Evolutionary conservation across 345 rosid species (phyloP).

Genomic region (Adansonia digitata): DNA sequence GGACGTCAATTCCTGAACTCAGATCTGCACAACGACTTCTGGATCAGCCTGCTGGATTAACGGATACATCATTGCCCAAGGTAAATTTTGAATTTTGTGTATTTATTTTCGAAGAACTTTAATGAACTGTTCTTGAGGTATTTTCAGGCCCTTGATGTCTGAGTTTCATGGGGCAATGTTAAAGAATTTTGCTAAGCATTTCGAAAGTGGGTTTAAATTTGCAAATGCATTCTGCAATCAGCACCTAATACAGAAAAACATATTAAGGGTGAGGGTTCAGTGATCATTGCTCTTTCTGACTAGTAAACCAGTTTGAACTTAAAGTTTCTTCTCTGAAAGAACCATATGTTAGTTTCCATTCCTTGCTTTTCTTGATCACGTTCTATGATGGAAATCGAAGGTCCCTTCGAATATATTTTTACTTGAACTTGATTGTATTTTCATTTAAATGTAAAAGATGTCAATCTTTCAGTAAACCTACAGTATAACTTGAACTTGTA

Average conservation of each 20-base stretch:
- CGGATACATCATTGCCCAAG: conserved; percentile 42
- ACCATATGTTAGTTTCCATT: background rate
- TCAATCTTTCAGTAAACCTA: background rate
- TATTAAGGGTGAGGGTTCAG: background rate
- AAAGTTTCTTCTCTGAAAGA: background rate
- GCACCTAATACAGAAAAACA: background rate
- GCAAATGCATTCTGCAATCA: background rate
- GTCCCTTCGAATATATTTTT: background rate
- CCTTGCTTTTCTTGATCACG: background rate
- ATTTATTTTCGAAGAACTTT: background rate
- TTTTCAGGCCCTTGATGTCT: background rate
- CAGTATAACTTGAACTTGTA: background rate
- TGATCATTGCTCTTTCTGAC: background rate
- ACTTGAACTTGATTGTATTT: background rate
- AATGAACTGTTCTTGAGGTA: background rate
- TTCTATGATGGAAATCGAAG: background rate
- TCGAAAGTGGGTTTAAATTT: background rate
- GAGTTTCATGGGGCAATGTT: background rate
- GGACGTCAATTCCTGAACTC: conserved; percentile 37
- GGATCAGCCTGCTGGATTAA: conserved; percentile 40
- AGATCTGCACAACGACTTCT: conserved; percentile 31
- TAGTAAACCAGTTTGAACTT: background rate
- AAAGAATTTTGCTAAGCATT: background rate
- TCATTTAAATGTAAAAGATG: background rate
- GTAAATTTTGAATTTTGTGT: conserved; percentile 29